Evolutionary conservation across 352 stramenopile genomes (phyloP).

Genomic region (Pythium dissimile): DNA sequence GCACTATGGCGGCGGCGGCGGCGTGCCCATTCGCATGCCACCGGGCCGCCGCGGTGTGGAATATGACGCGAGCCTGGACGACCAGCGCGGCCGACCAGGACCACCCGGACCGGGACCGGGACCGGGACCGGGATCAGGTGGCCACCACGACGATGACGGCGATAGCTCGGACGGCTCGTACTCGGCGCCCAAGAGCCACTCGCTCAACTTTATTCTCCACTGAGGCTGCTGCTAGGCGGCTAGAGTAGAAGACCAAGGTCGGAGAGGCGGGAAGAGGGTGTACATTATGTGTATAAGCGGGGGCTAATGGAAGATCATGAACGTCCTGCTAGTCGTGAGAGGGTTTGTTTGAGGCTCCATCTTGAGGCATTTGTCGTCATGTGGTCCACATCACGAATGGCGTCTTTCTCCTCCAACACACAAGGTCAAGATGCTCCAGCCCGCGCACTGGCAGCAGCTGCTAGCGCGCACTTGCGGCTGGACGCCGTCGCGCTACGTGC

Average conservation of each 20-base stretch:
- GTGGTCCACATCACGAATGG: constrained; percentile 8
- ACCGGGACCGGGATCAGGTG: too few species aligned
- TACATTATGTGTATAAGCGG: too few species aligned
- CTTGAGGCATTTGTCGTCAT: too few species aligned
- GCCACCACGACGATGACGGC: constrained; percentile 33
- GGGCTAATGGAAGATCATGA: too few species aligned
- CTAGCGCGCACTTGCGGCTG: constrained; percentile 40
- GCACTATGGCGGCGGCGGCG: constrained; percentile 1
- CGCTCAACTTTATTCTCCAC: constrained; percentile 83
- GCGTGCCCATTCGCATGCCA: background rate
- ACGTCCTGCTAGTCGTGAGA: too few species aligned
- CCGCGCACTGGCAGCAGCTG: constrained; percentile 23
- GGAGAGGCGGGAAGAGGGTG: too few species aligned
- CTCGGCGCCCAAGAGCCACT: constrained; percentile 65
- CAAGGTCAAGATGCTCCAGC: constrained; percentile 2
- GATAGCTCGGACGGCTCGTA: constrained; percentile 60
- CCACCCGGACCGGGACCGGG: constrained; percentile 4
- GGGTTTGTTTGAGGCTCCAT: too few species aligned
- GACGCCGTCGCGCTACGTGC: constrained; percentile 40
- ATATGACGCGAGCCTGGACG: constrained; percentile 12
- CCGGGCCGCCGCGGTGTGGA: constrained; percentile 5
- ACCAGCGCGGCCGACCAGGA: background rate
- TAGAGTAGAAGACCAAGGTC: too few species aligned
- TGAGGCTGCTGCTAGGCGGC: too few species aligned
- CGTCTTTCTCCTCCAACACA: background rate